Conservation (phyloP, 768 basidiomycete genomes). For the Pleurotus tuber-regium region DNA sequence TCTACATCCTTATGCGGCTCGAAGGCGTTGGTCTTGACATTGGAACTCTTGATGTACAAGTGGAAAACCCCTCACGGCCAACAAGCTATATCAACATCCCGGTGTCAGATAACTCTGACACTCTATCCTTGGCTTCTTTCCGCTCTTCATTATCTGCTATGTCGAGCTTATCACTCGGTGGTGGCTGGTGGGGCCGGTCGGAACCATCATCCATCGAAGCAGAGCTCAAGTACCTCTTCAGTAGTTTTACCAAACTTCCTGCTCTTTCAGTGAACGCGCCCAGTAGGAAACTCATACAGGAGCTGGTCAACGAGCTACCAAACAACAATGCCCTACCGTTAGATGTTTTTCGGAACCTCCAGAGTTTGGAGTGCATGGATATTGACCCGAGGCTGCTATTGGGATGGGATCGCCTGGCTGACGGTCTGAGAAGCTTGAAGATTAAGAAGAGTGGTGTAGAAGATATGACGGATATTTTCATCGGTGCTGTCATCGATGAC, state of each 20-base stretch:
- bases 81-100: conserved; percentile 69
- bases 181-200: conserved; percentile 67
- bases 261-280: conserved; percentile 69
- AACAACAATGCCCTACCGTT: conserved; percentile 77
- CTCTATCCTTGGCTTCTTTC: conserved; percentile 70
- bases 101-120: conserved; percentile 63
- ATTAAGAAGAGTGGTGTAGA: conserved; percentile 79
- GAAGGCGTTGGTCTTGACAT: conserved; percentile 77
- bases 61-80: conserved; percentile 72
- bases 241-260: conserved; percentile 88
- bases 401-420: conserved; percentile 80
- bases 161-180: conserved; percentile 71
- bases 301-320: conserved; percentile 67
- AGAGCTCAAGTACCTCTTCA: conserved; percentile 85
- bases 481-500: conserved; percentile 79
- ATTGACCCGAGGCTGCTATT: conserved; percentile 80
- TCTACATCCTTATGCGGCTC: conserved; percentile 84
- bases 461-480: conserved; percentile 75
- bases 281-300: conserved; percentile 60
- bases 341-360: conserved; percentile 82
- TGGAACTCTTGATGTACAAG: conserved; percentile 75
- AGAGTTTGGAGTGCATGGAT: conserved; percentile 70
- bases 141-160: conserved; percentile 76
- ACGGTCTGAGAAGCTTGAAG: conserved; percentile 69
- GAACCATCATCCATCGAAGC: conserved; percentile 59